Percentiles rank a stretch among this genome's conserved stretches.
Evolutionary conservation across 192 early-diverging fungal genomes (phyloP).

Genomic region (Coemansia javaensis): DNA sequence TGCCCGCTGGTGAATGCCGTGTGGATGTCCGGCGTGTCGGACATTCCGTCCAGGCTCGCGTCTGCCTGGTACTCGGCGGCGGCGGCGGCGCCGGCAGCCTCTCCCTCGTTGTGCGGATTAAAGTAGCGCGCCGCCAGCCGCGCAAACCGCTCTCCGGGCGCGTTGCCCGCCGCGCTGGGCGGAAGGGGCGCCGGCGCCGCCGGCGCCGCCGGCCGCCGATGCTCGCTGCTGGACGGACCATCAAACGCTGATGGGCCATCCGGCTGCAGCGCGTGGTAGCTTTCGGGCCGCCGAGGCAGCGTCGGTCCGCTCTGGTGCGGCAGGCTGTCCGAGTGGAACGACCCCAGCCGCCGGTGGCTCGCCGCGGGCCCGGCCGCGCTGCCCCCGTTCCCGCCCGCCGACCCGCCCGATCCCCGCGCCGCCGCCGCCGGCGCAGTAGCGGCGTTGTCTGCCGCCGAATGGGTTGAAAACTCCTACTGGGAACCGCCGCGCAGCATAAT

Average conservation of each 20-base stretch:
- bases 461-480: conserved; percentile 37
- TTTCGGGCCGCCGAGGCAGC: conserved; percentile 17
- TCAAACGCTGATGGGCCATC: conserved; percentile 2
- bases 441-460: conserved; percentile 9
- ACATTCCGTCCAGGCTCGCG: conserved; percentile 16
- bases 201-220: neutral
- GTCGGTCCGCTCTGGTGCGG: conserved; percentile 3
- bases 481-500: neutral
- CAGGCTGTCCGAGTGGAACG: conserved; percentile 20
- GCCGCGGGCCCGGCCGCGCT: neutral
- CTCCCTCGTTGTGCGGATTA: neutral
- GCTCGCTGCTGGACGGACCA: conserved; percentile 5
- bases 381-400: neutral
- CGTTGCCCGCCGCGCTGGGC: conserved; percentile 5
- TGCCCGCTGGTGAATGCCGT: conserved; percentile 21
- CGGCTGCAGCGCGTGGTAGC: conserved; percentile 12
- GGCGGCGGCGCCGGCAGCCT: neutral
- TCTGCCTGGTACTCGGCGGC: neutral
- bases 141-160: conserved; percentile 12
- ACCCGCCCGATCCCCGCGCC: no score
- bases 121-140: conserved; percentile 34
- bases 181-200: neutral
- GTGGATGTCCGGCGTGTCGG: conserved; percentile 24
- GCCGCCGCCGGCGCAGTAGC: neutral
- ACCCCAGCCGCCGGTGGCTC: conserved; percentile 8